Conservation (phyloP, 148 eudicot species). For the Fagopyrum tataricum region DNA sequence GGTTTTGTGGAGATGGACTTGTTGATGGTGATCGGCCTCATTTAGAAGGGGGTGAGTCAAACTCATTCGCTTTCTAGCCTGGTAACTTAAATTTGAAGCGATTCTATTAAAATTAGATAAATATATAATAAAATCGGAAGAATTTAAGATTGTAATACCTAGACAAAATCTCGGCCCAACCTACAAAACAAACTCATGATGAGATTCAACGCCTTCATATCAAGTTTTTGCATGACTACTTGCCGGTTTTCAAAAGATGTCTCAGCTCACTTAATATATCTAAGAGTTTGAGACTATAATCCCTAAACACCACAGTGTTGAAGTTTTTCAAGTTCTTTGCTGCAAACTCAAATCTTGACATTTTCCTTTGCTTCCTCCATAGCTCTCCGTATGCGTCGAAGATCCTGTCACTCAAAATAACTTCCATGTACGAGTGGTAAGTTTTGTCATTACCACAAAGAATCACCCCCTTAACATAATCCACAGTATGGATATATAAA, state of each 20-base stretch:
- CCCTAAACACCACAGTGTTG: slow-evolving; percentile 88
- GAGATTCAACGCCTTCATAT: neutral
- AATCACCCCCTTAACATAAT: too few relatives aligned
- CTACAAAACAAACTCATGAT: slow-evolving; percentile 25
- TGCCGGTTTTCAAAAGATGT: slow-evolving; percentile 41
- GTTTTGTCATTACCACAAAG: slow-evolving; percentile 79
- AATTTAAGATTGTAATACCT: too few relatives aligned
- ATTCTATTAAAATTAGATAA: too few relatives aligned
- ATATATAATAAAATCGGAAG: too few relatives aligned
- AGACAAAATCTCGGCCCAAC: slow-evolving; percentile 96
- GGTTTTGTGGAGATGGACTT: too few relatives aligned
- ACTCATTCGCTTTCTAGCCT: too few relatives aligned
- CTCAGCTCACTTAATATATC: slow-evolving; percentile 38
- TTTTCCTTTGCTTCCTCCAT: slow-evolving; percentile 95
- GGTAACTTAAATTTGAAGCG: too few relatives aligned
- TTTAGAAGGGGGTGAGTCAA: too few relatives aligned
- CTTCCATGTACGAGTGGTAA: slow-evolving; percentile 97
- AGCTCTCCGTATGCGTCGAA: slow-evolving; percentile 90
- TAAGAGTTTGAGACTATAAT: slow-evolving; percentile 74
- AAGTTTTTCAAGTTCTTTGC: slow-evolving; percentile 88
- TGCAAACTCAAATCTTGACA: slow-evolving; percentile 98
- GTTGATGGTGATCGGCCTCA: too few relatives aligned
- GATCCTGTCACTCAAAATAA: slow-evolving; percentile 77
- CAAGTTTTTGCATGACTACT: slow-evolving; percentile 62
- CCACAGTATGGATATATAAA: too few relatives aligned